Evolutionary conservation across 805 yeast species (phyloP), one percentile per base, ranked within the genome.

Genomic region (Sungouiozyma ichnusensis): DNA sequence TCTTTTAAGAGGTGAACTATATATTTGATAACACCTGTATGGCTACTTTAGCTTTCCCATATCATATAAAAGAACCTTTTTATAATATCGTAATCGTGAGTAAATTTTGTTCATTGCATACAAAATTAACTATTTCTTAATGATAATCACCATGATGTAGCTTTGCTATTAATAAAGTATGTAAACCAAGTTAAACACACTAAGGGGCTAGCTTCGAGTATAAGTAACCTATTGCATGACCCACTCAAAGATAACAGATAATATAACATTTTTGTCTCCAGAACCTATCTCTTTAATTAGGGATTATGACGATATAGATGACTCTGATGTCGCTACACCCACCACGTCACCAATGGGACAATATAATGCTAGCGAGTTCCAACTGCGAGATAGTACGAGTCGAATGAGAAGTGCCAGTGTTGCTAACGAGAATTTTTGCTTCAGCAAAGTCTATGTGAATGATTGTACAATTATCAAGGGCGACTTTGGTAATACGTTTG

Each of bases 381-480:
- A 36, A 33, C 29, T 15, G 20, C 16, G 34, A 19, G 16, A n/a
- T n/a, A 34, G 24, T 8, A 18, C 27, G 18, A 24, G 20, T 17
- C 35, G 37, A 19, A 37, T 20, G n/a, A 38, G 35, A 19, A 44
- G 43, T 16, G n/a, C 16, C 32, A 45, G 41, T 35, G 44, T 44
- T 31, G 35, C 45, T 6, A 49, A 52, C 40, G 37, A 39, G 3
- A 43, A 41, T 20, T 48, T 45, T 40, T 43, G 38, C 20, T 45
- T 47, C 16, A 29, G 29, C 3, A 50, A 42, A 37, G 49, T 45
- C 11, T 38, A 37, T 15, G 60, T 58, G 11, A 48, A 53, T 33
- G 57, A 56, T 42, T 55, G 60, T 44, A 58, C 60, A 4, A 46
- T 57, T 16, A 50, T 56, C 8, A 46, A 48, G n/a, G 58, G 61